Evolutionary conservation across 2,329 filamentous ascomycete species (phyloP), one percentile per base, ranked within the genome.

Genomic region (Ceratocystis variospora): DNA sequence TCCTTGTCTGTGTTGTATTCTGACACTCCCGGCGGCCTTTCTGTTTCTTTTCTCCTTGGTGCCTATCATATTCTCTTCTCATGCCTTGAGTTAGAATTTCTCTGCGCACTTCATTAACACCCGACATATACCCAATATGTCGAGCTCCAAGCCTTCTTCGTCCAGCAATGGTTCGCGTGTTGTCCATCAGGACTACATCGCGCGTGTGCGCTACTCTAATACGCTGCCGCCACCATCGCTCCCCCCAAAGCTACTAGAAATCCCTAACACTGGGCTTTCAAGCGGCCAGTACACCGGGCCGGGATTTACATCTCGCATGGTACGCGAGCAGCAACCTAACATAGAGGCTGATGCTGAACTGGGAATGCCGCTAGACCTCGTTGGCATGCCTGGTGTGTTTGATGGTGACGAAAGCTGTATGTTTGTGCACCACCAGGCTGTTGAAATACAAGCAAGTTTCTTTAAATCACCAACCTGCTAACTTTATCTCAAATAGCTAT

Each of bases 271-370:
- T 66, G 94, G 94, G 53, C 83, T 97, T 17, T 83, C 89, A 50
- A 89, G 86, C 71, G 88, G 87, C 68, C 89, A 95, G 74, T 97
- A 96, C 77, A 95, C 94, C 41, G 90, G 87, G 2, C 90, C 94
- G 0, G 87, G 87, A 25, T 99, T 96, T 78, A 91, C 92, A 37
- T 94, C 92, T 59, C 86, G 90, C 69, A 80, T 99, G 71, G 90
- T 89, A 19, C 83, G 93, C 73, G 91, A 96, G 73, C 94, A 97
- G 78, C 89, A 93, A 64, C 80, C 96, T 62, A 97, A 96, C 73
- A 94, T 99, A 69, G 94, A 99, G 77, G 91, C 91, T 37, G 94
- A 99, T 83, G 94, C 92, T 7, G 94, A 99, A 79, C 83, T 97
- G 71, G 94, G 94, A 67, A 97, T 99, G 94, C 91, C 92, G 68